A percentile compares a stretch with the other conserved stretches of the same genome.
phyloP scores from a whole-genome alignment of 2,329 filamentous ascomycete genomes.

The Botrytis aclada region DNA sequence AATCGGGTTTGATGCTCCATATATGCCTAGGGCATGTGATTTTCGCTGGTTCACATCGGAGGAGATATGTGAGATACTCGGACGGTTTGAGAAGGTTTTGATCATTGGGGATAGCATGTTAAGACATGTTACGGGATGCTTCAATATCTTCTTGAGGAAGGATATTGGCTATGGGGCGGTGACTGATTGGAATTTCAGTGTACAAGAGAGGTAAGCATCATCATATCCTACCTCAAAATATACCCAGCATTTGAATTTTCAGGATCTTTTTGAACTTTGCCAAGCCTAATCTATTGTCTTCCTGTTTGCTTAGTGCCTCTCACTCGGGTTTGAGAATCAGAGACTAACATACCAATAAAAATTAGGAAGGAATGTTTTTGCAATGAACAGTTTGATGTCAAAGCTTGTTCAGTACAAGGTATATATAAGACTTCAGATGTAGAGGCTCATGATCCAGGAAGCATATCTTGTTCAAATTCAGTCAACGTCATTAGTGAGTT shows the following conservation, averaged over 20 bases:
- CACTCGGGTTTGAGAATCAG: background rate
- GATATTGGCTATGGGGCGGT: slow-evolving; percentile 49
- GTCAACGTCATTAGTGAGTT: slow-evolving; percentile 41
- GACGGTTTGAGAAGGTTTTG: slow-evolving; percentile 46
- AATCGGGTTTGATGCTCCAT: slow-evolving; percentile 45
- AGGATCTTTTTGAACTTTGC: background rate
- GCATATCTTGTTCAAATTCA: slow-evolving; percentile 41
- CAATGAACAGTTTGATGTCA: slow-evolving; percentile 49
- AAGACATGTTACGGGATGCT: slow-evolving; percentile 46
- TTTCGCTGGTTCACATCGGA: slow-evolving; percentile 48
- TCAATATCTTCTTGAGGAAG: slow-evolving; percentile 46
- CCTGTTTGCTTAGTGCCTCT: background rate
- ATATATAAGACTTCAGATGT: slow-evolving; percentile 49
- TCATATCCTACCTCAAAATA: background rate
- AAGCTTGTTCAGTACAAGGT: slow-evolving; percentile 48
- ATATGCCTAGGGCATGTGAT: slow-evolving; percentile 45
- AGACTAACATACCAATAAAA: background rate
- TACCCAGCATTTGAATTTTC: too few species aligned
- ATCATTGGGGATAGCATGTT: slow-evolving; percentile 50
- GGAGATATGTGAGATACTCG: slow-evolving; percentile 46
- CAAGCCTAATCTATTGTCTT: too few species aligned
- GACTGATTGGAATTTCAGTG: slow-evolving; percentile 49
- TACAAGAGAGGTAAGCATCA: slow-evolving; percentile 39
- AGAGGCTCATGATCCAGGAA: slow-evolving; percentile 42
- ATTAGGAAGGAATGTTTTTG: slow-evolving; percentile 45